Base-by-base conservation (phyloP, 2,329 filamentous ascomycete species). In the Parasarocladium wereldwijsianum region DNA sequence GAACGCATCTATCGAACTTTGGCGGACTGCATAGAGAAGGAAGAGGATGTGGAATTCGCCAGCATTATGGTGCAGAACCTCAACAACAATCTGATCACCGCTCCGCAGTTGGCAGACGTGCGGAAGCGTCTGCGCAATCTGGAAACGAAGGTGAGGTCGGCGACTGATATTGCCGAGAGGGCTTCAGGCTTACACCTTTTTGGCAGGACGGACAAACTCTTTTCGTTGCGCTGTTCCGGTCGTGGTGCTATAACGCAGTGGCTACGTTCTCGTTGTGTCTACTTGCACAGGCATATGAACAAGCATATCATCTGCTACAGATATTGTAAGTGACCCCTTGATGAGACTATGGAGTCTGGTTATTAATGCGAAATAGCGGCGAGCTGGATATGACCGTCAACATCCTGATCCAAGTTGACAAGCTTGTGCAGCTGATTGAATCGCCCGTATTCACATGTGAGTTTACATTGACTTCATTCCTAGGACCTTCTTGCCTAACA, bases 11-110 rank as follows among this genome's bases (percentile, higher is more conserved):
- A 96, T 47, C 75, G 90, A 18, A 96, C 85, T 3, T 64, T 98
- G 38, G 92, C 90, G 16, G 90, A 98, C 43, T 94, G 90, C 42
- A 80, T 98, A 8, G 90, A 96, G 52, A 93, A 86, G 47, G 90
- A 98, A 51, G 90, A 96, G 55, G 90, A 98, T 49, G 74, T 98
- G 24, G 92, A 98, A 50, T 98, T 98, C 54, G 87, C 90, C 11
- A 94, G 87, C 49, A 96, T 98, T 43, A 98, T 98, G 90, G 85
- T 98, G 17, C 90, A 98, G 51, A 96, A 96, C 45, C 65, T 98
- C 31, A 98, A 98, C 58, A 98, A 98, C 53, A 98, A 98, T 44
- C 74, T 98, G 32, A 94, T 98, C 40, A 98, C 92, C 2, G 90
- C 92, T 0, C 90, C 92, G 1, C 86, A 98, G 52, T 62, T 98